These are phyloP conservation scores for Gaeumannomyces tritici DNA, from an alignment of 2,329 filamentous ascomycete species.

Conservation along the genomic window DNA sequence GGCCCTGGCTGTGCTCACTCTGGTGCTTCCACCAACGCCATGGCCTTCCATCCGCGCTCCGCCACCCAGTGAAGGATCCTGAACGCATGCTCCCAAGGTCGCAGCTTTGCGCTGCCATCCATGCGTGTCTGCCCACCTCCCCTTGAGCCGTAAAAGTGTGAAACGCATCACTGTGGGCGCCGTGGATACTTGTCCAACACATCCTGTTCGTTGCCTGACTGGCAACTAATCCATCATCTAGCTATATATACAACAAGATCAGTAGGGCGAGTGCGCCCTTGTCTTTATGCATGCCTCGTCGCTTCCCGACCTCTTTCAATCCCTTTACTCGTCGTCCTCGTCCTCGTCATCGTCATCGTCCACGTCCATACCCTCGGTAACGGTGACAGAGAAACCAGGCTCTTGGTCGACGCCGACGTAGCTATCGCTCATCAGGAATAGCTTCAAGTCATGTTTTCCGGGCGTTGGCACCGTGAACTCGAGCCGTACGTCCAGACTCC, in stretches of 20 bases:
- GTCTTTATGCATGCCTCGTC: not conserved
- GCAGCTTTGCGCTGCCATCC: not conserved
- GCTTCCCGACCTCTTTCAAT: not conserved
- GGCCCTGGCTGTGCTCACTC: not conserved
- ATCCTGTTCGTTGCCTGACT: not conserved
- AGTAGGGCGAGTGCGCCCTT: not conserved
- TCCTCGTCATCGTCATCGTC: conserved; percentile 72
- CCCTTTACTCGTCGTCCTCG: conserved; percentile 5
- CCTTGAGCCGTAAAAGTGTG: not conserved
- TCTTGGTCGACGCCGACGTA: conserved; percentile 97
- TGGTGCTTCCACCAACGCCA: not conserved
- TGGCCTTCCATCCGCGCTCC: not conserved
- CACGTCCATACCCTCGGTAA: conserved; percentile 89
- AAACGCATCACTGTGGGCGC: not conserved
- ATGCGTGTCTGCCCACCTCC: not conserved
- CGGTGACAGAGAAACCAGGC: conserved; percentile 74
- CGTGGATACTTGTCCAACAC: not conserved
- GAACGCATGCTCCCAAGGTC: not conserved
- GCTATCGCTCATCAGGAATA: conserved; percentile 94
- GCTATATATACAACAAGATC: not conserved
- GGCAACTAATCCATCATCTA: not conserved
- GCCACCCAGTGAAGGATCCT: not conserved
- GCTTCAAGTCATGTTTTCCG: conserved; percentile 77
- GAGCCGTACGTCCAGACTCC: conserved; percentile 62
- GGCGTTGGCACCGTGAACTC: conserved; percentile 82